phyloP scores from a whole-genome alignment of 1,284 basidiomycete genomes.

The Tausonia pullulans region DNA sequence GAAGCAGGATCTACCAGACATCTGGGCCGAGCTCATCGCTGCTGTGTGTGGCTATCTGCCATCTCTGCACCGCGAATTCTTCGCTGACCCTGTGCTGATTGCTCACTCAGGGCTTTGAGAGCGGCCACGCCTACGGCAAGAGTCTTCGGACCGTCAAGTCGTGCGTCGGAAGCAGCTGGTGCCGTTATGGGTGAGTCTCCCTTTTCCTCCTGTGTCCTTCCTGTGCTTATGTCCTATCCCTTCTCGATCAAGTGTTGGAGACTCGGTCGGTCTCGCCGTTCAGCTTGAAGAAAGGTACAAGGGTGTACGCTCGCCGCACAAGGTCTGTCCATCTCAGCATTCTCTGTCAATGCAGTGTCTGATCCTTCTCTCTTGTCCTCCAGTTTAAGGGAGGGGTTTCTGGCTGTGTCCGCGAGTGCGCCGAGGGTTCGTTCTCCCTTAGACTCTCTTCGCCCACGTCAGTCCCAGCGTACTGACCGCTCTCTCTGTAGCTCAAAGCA shows the following conservation, averaged over 20 bases:
- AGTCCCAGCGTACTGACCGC: background rate
- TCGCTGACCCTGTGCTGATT: background rate
- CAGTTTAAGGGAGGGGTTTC: conserved; percentile 61
- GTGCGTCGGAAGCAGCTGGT: conserved; percentile 53
- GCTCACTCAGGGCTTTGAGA: conserved; percentile 47
- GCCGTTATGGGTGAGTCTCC: conserved; percentile 46
- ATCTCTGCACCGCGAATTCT: background rate
- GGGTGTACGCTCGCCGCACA: conserved; percentile 58
- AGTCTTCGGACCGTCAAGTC: conserved; percentile 36
- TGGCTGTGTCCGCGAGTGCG: conserved; percentile 62
- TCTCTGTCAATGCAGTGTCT: background rate
- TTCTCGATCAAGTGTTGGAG: background rate
- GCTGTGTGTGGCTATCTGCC: conserved; percentile 26
- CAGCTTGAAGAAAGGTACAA: conserved; percentile 63
- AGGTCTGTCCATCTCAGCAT: conserved; percentile 28
- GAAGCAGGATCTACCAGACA: conserved; percentile 61
- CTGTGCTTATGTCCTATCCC: too few species aligned
- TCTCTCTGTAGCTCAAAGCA: conserved; percentile 44
- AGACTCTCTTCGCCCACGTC: background rate
- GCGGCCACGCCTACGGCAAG: conserved; percentile 64
- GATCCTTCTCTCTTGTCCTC: background rate
- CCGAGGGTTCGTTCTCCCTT: conserved; percentile 37
- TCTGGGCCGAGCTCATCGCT: conserved; percentile 56
- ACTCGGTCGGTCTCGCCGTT: conserved; percentile 58
- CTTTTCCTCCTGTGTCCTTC: too few species aligned